Evolutionary conservation across 2,329 filamentous ascomycete genomes (phyloP).

Genomic region (Pseudonectria foliicola): DNA sequence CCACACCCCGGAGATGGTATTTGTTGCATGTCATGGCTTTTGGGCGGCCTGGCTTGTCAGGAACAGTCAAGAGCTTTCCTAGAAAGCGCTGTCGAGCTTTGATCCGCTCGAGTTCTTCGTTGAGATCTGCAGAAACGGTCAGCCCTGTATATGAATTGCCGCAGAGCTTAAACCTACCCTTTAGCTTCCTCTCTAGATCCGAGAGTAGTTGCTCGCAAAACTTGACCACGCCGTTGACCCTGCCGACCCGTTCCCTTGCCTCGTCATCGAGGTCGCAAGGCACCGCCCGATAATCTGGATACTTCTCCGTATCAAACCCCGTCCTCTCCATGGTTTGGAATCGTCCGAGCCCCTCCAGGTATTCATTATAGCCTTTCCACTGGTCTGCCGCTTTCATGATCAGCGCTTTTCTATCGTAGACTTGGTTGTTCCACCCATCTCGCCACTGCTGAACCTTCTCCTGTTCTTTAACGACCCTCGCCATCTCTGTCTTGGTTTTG

Average conservation of each 20-base stretch:
- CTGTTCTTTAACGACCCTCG: constrained; percentile 18
- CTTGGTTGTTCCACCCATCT: constrained; percentile 19
- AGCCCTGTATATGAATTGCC: constrained; percentile 6
- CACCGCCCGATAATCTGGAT: constrained; percentile 32
- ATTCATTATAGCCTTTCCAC: constrained; percentile 27
- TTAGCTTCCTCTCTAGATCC: constrained; percentile 27
- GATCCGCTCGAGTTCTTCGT: constrained; percentile 25
- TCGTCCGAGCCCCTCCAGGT: constrained; percentile 28
- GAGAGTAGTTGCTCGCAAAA: constrained; percentile 27
- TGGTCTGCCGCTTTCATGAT: constrained; percentile 24
- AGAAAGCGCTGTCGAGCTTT: constrained; percentile 31
- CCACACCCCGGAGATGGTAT: constrained; percentile 46
- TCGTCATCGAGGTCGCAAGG: constrained; percentile 30
- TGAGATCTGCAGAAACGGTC: constrained; percentile 20
- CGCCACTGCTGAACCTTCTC: constrained; percentile 20
- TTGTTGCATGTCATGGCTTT: constrained; percentile 35
- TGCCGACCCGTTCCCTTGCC: constrained; percentile 23
- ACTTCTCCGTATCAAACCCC: constrained; percentile 30
- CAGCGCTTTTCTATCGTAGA: constrained; percentile 23
- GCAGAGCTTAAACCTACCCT: constrained; percentile 25
- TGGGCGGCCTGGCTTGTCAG: constrained; percentile 29
- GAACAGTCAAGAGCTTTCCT: constrained; percentile 32
- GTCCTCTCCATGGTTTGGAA: constrained; percentile 32
- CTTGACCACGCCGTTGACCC: constrained; percentile 27
- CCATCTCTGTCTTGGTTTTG: constrained; percentile 23